A percentile compares a stretch with the other conserved stretches of the same genome.
Evolutionary conservation across 352 stramenopile genomes (phyloP).

Genomic region (Plasmopara viticola): DNA sequence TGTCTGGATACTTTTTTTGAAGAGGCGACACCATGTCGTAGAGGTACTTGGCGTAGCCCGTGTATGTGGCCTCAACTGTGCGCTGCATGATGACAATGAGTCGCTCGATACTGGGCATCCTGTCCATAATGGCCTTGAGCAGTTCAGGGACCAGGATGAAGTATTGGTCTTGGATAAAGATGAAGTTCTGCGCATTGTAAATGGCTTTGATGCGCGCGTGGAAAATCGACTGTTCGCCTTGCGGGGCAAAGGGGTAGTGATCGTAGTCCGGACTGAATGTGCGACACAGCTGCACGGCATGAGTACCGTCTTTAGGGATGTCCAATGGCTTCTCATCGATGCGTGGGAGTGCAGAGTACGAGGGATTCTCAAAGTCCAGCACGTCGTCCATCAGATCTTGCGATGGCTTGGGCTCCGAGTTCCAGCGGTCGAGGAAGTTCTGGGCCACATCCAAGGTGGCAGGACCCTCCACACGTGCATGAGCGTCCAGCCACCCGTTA

Average conservation of each 20-base stretch:
- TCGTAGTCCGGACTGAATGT: constrained; percentile 46
- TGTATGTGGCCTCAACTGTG: constrained; percentile 24
- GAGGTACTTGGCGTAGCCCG: constrained; percentile 55
- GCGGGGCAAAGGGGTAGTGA: constrained; percentile 44
- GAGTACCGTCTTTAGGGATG: constrained; percentile 6
- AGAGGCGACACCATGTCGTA: constrained; percentile 56
- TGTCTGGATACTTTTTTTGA: constrained; percentile 36
- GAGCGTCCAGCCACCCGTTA: constrained; percentile 56
- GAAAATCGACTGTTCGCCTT: constrained; percentile 49
- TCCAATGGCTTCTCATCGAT: constrained; percentile 13
- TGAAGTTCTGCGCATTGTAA: constrained; percentile 43
- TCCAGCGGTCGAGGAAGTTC: constrained; percentile 60
- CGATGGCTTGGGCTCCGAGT: constrained; percentile 24
- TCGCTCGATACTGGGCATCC: constrained; percentile 36
- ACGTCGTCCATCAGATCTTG: constrained; percentile 35
- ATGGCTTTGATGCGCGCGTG: constrained; percentile 50
- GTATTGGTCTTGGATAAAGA: constrained; percentile 69
- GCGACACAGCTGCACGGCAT: constrained; percentile 43
- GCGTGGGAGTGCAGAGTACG: constrained; percentile 11
- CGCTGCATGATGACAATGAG: constrained; percentile 52
- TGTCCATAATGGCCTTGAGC: constrained; percentile 33
- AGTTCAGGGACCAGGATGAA: constrained; percentile 57
- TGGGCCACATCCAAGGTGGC: constrained; percentile 40
- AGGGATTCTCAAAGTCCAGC: constrained; percentile 39
- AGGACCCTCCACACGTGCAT: constrained; percentile 32